Evolutionary conservation across 176 grass and related monocot species (phyloP).

Genomic region (Paspalum vaginatum): DNA sequence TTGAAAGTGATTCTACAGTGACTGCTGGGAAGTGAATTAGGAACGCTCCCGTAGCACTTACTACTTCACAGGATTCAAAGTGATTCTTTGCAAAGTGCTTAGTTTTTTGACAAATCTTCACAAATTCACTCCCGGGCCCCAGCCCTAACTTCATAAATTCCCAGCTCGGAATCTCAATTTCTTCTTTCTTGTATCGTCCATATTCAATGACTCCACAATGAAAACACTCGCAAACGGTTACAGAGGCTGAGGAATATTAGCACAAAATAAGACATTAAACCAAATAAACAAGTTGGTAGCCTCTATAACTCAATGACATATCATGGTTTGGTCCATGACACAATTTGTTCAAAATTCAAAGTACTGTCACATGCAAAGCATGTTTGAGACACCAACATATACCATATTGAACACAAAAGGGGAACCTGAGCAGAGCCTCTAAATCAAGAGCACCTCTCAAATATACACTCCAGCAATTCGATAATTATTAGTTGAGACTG

Average conservation of each 20-base stretch:
- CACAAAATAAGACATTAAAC: not conserved
- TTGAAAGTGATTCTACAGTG: too few species aligned
- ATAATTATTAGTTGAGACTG: slow-evolving; percentile 34
- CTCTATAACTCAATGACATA: slow-evolving; percentile 10
- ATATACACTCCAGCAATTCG: slow-evolving; percentile 31
- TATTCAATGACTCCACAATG: not conserved
- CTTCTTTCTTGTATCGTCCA: too few species aligned
- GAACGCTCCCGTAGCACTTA: too few species aligned
- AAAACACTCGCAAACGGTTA: not conserved
- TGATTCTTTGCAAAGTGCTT: too few species aligned
- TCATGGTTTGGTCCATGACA: not conserved
- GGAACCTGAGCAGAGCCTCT: slow-evolving; percentile 20
- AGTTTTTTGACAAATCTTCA: too few species aligned
- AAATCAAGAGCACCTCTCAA: slow-evolving; percentile 1
- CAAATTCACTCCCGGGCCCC: too few species aligned
- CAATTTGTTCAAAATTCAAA: slow-evolving; percentile 27
- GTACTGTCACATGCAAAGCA: not conserved
- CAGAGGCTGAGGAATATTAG: not conserved
- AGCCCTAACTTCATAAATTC: too few species aligned
- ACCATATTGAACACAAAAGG: slow-evolving; percentile 27
- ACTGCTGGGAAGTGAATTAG: too few species aligned
- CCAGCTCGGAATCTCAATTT: too few species aligned
- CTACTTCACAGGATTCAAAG: too few species aligned
- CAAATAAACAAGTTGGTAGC: not conserved
- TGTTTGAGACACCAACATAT: slow-evolving; percentile 11